A percentile compares a stretch with the other conserved stretches of the same genome.
These are phyloP conservation scores for Baudoinia panamericana DNA, from an alignment of 495 filamentous ascomycete species.

Conservation along the genomic window DNA sequence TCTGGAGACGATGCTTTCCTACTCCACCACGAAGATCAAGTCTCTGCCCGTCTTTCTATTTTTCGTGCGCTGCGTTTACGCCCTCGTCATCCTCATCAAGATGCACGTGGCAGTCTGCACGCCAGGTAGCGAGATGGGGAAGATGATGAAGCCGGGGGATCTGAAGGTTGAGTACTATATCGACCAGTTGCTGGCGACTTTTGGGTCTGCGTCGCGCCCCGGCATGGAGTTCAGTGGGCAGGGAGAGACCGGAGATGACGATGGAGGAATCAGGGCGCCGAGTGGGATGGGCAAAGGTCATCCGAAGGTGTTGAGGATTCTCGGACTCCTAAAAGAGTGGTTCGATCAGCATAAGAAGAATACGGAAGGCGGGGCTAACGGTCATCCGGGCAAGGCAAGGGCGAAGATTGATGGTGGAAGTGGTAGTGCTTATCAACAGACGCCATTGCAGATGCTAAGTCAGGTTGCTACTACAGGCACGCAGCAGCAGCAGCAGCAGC, in stretches of 20 bases:
- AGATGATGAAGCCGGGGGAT: constrained; percentile 59
- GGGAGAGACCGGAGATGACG: no score
- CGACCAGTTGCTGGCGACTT: constrained; percentile 50
- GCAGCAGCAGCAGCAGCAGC: not conserved
- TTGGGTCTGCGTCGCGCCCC: constrained; percentile 48
- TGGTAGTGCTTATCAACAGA: not conserved
- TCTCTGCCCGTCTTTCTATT: constrained; percentile 65
- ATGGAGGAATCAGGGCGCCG: no score
- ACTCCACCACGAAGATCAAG: constrained; percentile 49
- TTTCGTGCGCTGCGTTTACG: constrained; percentile 68
- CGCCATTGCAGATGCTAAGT: constrained; percentile 16
- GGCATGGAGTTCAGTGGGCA: constrained; percentile 51
- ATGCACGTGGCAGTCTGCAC: constrained; percentile 66
- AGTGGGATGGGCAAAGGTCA: no score
- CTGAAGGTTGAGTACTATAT: constrained; percentile 67
- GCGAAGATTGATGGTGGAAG: not conserved
- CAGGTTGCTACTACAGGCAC: constrained; percentile 12
- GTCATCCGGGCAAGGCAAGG: not conserved
- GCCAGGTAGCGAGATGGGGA: constrained; percentile 55
- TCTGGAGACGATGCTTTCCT: constrained; percentile 52
- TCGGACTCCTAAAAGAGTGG: constrained; percentile 60
- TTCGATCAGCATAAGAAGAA: constrained; percentile 43
- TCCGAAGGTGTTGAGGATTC: constrained; percentile 61
- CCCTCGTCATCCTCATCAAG: constrained; percentile 76
- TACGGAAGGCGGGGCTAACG: not conserved